Evolutionary conservation across 306 rosid genomes (phyloP).

Genomic region (Luffa acutangula): DNA sequence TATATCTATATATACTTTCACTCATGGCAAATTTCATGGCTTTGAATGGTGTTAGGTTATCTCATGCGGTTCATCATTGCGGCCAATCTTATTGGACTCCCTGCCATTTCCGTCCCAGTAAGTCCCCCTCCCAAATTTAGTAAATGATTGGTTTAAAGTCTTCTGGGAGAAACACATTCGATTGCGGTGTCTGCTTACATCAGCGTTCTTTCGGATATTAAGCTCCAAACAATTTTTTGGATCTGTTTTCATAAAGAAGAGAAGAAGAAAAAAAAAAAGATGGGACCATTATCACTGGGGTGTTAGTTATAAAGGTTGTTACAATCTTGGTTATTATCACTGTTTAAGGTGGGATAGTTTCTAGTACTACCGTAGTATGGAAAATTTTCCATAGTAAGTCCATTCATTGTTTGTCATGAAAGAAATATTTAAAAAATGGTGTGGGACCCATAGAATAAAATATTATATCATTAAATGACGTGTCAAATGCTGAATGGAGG

Average conservation of each 20-base stretch:
- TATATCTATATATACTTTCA: not conserved
- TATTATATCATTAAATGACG: too few species aligned
- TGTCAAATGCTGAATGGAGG: too few species aligned
- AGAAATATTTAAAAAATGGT: too few species aligned
- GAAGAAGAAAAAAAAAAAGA: not conserved
- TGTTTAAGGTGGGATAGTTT: too few species aligned
- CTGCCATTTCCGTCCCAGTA: conserved; percentile 91
- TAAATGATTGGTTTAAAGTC: not conserved
- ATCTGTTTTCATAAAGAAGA: not conserved
- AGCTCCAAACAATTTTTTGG: not conserved
- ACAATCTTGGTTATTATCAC: not conserved
- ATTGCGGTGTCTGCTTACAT: too few species aligned
- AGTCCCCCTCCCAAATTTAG: conserved; percentile 17
- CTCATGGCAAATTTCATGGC: not conserved
- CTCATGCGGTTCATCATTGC: conserved; percentile 70
- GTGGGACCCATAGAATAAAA: too few species aligned
- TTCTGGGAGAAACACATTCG: not conserved
- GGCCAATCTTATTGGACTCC: conserved; percentile 80
- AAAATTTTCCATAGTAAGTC: too few species aligned
- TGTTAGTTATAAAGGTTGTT: not conserved
- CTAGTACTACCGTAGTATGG: too few species aligned
- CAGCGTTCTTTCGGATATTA: not conserved
- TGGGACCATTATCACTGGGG: not conserved
- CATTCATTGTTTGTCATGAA: too few species aligned
- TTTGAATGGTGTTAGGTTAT: conserved; percentile 34